Percentiles rank a stretch among this genome's conserved stretches.
phyloP scores from a whole-genome alignment of 2,329 filamentous ascomycete species.

The Colletotrichum spinosum region DNA sequence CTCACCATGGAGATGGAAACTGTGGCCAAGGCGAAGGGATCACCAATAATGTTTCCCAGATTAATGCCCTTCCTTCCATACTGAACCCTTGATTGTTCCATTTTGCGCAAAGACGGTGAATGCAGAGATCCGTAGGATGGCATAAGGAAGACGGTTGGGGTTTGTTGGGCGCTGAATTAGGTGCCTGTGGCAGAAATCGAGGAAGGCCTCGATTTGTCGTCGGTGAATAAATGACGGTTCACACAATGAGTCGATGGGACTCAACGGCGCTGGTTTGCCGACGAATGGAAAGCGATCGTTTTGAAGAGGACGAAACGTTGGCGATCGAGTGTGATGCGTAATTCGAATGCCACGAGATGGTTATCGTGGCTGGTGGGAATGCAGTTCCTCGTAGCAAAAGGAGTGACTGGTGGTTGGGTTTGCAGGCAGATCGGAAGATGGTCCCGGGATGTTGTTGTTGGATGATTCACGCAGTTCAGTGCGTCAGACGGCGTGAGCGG shows the following conservation, averaged over 20 bases:
- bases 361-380: constrained; percentile 35
- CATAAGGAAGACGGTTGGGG: constrained; percentile 64
- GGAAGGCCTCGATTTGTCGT: constrained; percentile 4
- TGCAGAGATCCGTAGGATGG: constrained; percentile 78
- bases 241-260: constrained; percentile 6
- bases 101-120: constrained; percentile 83
- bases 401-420: constrained; percentile 37
- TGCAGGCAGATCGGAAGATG: constrained; percentile 4
- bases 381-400: constrained; percentile 28
- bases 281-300: constrained; percentile 2
- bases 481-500: constrained; percentile 22
- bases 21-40: constrained; percentile 95
- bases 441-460: constrained; percentile 20
- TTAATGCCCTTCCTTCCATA: constrained; percentile 73
- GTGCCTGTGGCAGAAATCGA: constrained; percentile 29
- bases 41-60: constrained; percentile 90
- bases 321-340: constrained; percentile 17
- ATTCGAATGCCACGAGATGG: constrained; percentile 32
- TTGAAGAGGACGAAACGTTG: constrained; percentile 6
- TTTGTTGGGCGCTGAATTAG: constrained; percentile 16
- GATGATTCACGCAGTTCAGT: constrained; percentile 10
- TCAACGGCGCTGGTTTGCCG: not conserved
- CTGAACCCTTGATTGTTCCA: constrained; percentile 74
- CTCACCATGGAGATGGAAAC: constrained; percentile 91
- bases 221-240: not conserved